Evolutionary conservation across 345 rosid genomes (phyloP).

Genomic region (Orychophragmus violaceus): DNA sequence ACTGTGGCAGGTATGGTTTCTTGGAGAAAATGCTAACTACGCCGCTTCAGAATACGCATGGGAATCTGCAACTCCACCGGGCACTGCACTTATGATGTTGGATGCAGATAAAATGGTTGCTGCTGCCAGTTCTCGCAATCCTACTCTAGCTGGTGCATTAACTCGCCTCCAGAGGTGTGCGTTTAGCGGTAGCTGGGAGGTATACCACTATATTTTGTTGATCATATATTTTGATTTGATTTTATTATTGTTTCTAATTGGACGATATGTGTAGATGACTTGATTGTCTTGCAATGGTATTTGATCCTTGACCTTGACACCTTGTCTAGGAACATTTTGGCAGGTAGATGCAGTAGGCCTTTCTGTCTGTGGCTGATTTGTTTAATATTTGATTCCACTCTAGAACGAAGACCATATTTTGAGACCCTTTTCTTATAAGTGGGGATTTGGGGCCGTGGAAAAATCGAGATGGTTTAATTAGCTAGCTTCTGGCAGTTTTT

Average conservation of each 20-base stretch:
- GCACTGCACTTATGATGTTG: conserved; percentile 98
- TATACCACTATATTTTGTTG: conserved; percentile 23
- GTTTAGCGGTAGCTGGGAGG: conserved; percentile 99
- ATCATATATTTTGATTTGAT: conserved; percentile 1
- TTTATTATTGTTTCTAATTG: not conserved
- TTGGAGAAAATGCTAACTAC: conserved; percentile 99
- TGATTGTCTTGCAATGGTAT: not conserved
- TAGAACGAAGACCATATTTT: not conserved
- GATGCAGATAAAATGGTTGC: conserved; percentile 99
- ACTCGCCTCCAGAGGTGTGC: conserved; percentile 99
- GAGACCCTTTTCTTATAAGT: not conserved
- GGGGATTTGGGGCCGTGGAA: not conserved
- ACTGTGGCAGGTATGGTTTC: conserved; percentile 88
- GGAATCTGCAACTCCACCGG: conserved; percentile 99
- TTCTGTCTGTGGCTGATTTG: not conserved
- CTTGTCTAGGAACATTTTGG: conserved; percentile 2
- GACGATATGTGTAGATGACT: not conserved
- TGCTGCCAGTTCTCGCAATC: conserved; percentile 98
- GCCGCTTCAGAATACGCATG: conserved; percentile 99
- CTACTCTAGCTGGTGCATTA: conserved; percentile 95
- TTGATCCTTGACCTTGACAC: conserved; percentile 7
- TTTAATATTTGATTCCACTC: not conserved
- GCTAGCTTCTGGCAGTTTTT: conserved; percentile 6
- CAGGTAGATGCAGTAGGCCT: not conserved
- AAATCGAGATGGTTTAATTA: not conserved